These are phyloP conservation scores for Erythrophleum fordii DNA, from an alignment of 306 rosid genomes.

Conservation along the genomic window DNA sequence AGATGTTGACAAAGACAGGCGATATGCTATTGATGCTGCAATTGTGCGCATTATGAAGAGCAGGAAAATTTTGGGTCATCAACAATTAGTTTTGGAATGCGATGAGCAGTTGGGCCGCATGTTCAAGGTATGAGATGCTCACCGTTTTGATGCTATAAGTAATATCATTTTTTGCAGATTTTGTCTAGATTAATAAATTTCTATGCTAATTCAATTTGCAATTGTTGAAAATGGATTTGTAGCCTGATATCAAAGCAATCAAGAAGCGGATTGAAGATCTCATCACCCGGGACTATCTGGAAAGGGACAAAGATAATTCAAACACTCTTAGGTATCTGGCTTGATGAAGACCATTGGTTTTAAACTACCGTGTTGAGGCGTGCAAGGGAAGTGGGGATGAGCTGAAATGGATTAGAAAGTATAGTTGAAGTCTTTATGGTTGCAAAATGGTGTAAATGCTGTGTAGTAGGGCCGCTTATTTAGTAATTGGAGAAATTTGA, in stretches of 20 bases:
- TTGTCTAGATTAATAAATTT: conserved; percentile 20
- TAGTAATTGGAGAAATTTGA: conserved; percentile 18
- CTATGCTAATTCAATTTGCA: conserved; percentile 29
- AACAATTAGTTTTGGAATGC: conserved; percentile 76
- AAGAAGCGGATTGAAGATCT: conserved; percentile 89
- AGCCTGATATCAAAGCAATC: conserved; percentile 88
- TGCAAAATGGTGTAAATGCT: conserved; percentile 50
- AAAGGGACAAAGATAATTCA: conserved; percentile 74
- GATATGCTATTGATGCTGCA: conserved; percentile 91
- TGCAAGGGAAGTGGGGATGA: conserved; percentile 12
- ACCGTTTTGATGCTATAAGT: neutral
- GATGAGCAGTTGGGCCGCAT: conserved; percentile 75
- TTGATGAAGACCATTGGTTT: conserved; percentile 34
- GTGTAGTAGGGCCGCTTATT: conserved; percentile 28
- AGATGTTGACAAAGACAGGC: conserved; percentile 87
- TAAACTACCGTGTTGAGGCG: neutral
- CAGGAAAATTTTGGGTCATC: conserved; percentile 73
- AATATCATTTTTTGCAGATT: neutral
- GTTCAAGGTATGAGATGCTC: conserved; percentile 71
- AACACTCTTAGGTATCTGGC: conserved; percentile 68
- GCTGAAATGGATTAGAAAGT: conserved; percentile 24
- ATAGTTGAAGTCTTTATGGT: neutral
- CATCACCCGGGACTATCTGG: conserved; percentile 72
- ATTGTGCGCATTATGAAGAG: conserved; percentile 91
- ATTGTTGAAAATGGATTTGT: conserved; percentile 33